Evolutionary conservation across 2,329 filamentous ascomycete species (phyloP), one percentile per base, ranked within the genome.

Genomic region (Phaeophleospora eucalypticola): DNA sequence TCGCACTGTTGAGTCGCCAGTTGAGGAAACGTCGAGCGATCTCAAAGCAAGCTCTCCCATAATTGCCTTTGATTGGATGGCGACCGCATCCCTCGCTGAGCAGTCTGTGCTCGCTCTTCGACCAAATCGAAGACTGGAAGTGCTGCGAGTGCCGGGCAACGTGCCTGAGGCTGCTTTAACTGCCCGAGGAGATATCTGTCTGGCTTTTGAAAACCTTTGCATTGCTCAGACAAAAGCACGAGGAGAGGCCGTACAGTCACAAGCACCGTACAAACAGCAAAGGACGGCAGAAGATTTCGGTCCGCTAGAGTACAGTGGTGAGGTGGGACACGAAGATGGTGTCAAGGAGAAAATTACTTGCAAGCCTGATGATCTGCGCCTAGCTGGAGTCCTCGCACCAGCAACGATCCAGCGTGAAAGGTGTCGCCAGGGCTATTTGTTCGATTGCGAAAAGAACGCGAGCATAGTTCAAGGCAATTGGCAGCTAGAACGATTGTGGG

Each of bases 401-500:
- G 44, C 54, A 1, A 69, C 70, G 2, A 62, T 77, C 4, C 70
- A 73, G 37, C 72, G 73, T 36, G 65, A 73, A 52, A 73, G 81
- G 12, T 82, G 80, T 57, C 70, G 72, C 48, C 77, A 79, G 59
- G 81, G 74, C 14, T 77, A 77, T 51, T 65, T 71, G 4, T 72
- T 83, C 38, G 72, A 89, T 58, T 82, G 81, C 48, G 67, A 69
- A 14, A 77, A 72, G 39, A 93, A 93, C 59, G 77, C 78, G 51
- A 68, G 75, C 4, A 77, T 90, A n/a, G 76, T 86, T 1, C 72
- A 76, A 4, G 85, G 88, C 50, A 83, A 90, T 58, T 80, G 79
- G 21, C 87, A 86, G 80, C 71, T 91, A n/a, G 77, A 82, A 47
- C 84, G 86, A 46, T 71, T 87, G n/a, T 94, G 88, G 88, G 79